Percentiles rank a stretch among this genome's conserved stretches.
Evolutionary conservation across 306 rosid genomes (phyloP).

Genomic region (Prunus dulcis): DNA sequence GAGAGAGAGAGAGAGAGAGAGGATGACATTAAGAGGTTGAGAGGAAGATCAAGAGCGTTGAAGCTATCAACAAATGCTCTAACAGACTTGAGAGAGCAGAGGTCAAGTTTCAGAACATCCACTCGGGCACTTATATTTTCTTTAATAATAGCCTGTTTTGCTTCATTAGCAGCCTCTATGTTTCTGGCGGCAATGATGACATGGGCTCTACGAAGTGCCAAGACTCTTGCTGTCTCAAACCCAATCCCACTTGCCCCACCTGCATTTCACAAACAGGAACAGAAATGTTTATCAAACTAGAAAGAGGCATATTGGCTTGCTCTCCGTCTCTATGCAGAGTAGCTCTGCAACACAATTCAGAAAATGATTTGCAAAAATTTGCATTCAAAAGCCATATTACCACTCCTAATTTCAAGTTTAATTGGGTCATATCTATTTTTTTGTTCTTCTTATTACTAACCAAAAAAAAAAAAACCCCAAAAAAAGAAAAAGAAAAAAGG

Average conservation of each 20-base stretch:
- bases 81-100: slow-evolving; percentile 60
- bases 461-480: no score
- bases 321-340: no score
- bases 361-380: neutral
- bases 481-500: no score
- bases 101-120: slow-evolving; percentile 68
- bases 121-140: slow-evolving; percentile 48
- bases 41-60: slow-evolving; percentile 73
- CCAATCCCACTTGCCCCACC: slow-evolving; percentile 99
- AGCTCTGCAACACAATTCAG: neutral
- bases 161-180: slow-evolving; percentile 63
- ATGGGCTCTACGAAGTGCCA: slow-evolving; percentile 64
- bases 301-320: neutral
- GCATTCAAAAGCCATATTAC: neutral
- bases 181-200: slow-evolving; percentile 80
- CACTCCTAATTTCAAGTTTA: neutral
- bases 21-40: slow-evolving; percentile 70
- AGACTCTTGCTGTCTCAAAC: slow-evolving; percentile 69
- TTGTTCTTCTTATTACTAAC: no score
- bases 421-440: neutral
- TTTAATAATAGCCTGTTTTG: slow-evolving; percentile 48
- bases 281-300: neutral
- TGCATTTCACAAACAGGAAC: slow-evolving; percentile 17
- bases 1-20: no score
- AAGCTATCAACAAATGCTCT: slow-evolving; percentile 59